These are phyloP conservation scores for Solanum dulcamara DNA, from an alignment of 257 asterid genomes.

Conservation along the genomic window DNA sequence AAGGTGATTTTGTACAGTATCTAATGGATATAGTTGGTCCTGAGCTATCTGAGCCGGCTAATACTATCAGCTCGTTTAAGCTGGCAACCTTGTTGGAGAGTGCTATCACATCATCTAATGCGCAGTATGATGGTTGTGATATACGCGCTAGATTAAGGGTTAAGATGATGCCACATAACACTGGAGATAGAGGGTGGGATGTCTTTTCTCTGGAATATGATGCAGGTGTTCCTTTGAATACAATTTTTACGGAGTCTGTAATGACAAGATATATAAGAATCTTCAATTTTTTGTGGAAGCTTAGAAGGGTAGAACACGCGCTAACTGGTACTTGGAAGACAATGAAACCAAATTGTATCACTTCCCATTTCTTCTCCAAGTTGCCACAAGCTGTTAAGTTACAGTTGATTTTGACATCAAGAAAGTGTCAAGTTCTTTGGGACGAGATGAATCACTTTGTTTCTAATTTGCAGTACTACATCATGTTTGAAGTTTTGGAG, in stretches of 20 bases:
- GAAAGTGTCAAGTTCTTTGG: slow-evolving; percentile 98
- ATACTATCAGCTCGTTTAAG: slow-evolving; percentile 89
- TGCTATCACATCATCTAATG: slow-evolving; percentile 88
- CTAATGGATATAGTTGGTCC: slow-evolving; percentile 95
- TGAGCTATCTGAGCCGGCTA: slow-evolving; percentile 93
- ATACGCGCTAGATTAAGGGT: slow-evolving; percentile 85
- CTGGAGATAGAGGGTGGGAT: slow-evolving; percentile 99
- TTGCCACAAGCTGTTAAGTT: slow-evolving; percentile 64
- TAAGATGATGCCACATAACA: slow-evolving; percentile 90
- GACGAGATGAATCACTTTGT: slow-evolving; percentile 98
- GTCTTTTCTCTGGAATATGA: slow-evolving; percentile 94
- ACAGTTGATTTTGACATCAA: slow-evolving; percentile 73
- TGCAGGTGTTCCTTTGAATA: slow-evolving; percentile 80
- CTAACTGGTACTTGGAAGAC: slow-evolving; percentile 89
- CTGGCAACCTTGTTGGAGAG: slow-evolving; percentile 88
- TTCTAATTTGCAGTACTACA: slow-evolving; percentile 89
- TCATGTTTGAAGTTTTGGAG: slow-evolving; percentile 97
- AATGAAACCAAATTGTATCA: slow-evolving; percentile 93
- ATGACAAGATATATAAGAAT: slow-evolving; percentile 81
- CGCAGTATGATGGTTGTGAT: slow-evolving; percentile 91
- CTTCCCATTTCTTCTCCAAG: slow-evolving; percentile 64
- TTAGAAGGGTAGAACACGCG: slow-evolving; percentile 90
- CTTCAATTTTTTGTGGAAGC: slow-evolving; percentile 96
- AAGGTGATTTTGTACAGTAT: slow-evolving; percentile 97
- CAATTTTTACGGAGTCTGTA: slow-evolving; percentile 84